These are phyloP conservation scores for Hordeum marinum DNA, from an alignment of 176 grass and related monocot species.

Conservation along the genomic window DNA sequence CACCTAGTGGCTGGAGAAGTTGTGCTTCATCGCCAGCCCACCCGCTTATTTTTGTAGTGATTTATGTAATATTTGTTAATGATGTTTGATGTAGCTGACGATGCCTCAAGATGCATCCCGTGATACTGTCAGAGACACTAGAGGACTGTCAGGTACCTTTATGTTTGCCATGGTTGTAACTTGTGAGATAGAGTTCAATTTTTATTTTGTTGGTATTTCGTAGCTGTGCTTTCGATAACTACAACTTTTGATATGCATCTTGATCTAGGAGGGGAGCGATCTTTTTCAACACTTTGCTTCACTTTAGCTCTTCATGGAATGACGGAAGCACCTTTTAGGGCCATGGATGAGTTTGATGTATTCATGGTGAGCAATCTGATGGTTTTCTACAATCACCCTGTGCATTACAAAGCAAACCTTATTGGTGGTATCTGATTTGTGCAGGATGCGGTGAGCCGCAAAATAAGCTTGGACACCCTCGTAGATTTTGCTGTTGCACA, in stretches of 20 bases:
- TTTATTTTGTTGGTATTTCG: background rate
- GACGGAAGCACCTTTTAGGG: constrained; percentile 93
- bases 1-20: background rate
- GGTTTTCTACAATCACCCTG: background rate
- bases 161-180: background rate
- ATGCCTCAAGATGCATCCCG: constrained; percentile 97
- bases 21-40: background rate
- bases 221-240: background rate
- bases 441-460: constrained; percentile 91
- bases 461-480: constrained; percentile 95
- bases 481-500: constrained; percentile 79
- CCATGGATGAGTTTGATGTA: constrained; percentile 99
- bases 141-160: constrained; percentile 87
- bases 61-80: constrained; percentile 6
- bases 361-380: constrained; percentile 64
- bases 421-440: constrained; percentile 14
- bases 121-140: constrained; percentile 77
- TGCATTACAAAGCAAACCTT: background rate
- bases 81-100: constrained; percentile 52
- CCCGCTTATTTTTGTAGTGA: background rate
- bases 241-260: background rate
- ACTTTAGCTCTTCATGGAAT: constrained; percentile 97
- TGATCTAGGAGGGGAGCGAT: constrained; percentile 76
- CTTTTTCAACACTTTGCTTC: constrained; percentile 97
- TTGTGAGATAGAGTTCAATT: background rate